Conservation (phyloP, 2,329 filamentous ascomycete species). For the Massarina eburnea region DNA sequence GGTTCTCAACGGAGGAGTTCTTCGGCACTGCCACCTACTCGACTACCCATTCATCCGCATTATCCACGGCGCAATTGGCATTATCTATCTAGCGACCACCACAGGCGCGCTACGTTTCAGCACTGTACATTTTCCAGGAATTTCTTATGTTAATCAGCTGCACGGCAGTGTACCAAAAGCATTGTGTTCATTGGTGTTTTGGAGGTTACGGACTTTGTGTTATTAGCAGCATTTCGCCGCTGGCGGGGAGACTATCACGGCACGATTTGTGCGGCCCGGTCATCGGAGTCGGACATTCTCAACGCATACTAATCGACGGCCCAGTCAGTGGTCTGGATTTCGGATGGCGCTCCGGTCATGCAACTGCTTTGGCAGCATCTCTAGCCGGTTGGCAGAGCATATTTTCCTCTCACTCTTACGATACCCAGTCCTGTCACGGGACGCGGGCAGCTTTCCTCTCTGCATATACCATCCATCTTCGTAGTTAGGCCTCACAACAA, state of each 20-base stretch:
- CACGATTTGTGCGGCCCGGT: background rate
- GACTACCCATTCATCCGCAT: conserved; percentile 16
- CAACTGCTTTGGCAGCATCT: conserved; percentile 12
- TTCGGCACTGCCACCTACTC: conserved; percentile 10
- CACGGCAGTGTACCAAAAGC: conserved; percentile 35
- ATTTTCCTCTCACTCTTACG: conserved; percentile 23
- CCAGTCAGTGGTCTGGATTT: conserved; percentile 10
- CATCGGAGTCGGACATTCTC: background rate
- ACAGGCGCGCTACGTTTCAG: conserved; percentile 19
- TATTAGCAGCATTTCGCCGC: conserved; percentile 24
- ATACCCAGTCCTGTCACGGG: conserved; percentile 12
- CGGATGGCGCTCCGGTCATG: conserved; percentile 6
- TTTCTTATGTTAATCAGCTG: conserved; percentile 9
- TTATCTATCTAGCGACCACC: conserved; percentile 16
- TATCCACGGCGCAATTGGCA: conserved; percentile 19
- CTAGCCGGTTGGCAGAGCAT: conserved; percentile 16
- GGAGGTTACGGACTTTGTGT: conserved; percentile 10
- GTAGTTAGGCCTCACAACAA: conserved; percentile 15
- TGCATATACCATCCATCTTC: conserved; percentile 13
- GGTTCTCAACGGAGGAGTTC: conserved; percentile 5
- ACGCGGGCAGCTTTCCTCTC: conserved; percentile 20
- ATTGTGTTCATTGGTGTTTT: conserved; percentile 10
- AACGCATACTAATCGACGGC: too few relatives aligned
- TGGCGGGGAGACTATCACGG: conserved; percentile 7
- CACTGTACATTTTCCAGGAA: conserved; percentile 26